A percentile compares a stretch with the other conserved stretches of the same genome.
Conservation (phyloP, 805 yeast genomes). For the Saccharomycopsis microspora region DNA sequence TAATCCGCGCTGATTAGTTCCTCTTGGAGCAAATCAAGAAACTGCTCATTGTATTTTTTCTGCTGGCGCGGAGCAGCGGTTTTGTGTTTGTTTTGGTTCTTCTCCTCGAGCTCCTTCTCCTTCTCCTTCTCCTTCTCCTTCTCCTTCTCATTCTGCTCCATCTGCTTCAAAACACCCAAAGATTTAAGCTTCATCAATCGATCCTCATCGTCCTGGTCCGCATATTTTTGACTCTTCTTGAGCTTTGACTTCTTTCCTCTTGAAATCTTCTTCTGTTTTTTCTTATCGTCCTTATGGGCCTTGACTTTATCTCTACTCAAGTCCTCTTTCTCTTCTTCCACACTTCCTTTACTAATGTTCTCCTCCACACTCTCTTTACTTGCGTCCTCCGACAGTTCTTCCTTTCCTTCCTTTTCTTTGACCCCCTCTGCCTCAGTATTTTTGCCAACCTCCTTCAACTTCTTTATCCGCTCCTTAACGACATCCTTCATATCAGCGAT, state of each 20-base stretch:
- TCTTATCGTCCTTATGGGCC: not conserved
- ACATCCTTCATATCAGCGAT: slow-evolving; percentile 23
- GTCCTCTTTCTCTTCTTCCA: not conserved
- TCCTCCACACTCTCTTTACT: slow-evolving; percentile 9
- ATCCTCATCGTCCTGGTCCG: slow-evolving; percentile 89
- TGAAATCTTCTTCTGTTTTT: slow-evolving; percentile 28
- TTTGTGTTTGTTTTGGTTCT: not conserved
- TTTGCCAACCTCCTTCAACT: slow-evolving; percentile 5
- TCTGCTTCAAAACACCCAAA: slow-evolving; percentile 68
- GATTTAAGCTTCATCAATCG: slow-evolving; percentile 63
- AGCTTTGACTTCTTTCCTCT: slow-evolving; percentile 82
- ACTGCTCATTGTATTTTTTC: slow-evolving; percentile 15
- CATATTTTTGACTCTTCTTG: slow-evolving; percentile 75
- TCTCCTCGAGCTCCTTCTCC: not conserved
- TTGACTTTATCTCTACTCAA: slow-evolving; percentile 5
- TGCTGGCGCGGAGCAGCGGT: slow-evolving; percentile 4
- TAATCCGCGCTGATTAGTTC: slow-evolving; percentile 20
- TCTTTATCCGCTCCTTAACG: slow-evolving; percentile 15
- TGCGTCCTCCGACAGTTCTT: slow-evolving; percentile 1
- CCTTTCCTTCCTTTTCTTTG: slow-evolving; percentile 1
- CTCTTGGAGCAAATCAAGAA: slow-evolving; percentile 13
- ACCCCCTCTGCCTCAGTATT: slow-evolving; percentile 15
- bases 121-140: slow-evolving; percentile 24
- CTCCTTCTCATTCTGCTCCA: slow-evolving; percentile 27
- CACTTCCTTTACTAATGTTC: not conserved